A percentile compares a stretch with the other conserved stretches of the same genome.
Conservation (phyloP, 2,329 filamentous ascomycete species). For the Balansia obtecta region DNA sequence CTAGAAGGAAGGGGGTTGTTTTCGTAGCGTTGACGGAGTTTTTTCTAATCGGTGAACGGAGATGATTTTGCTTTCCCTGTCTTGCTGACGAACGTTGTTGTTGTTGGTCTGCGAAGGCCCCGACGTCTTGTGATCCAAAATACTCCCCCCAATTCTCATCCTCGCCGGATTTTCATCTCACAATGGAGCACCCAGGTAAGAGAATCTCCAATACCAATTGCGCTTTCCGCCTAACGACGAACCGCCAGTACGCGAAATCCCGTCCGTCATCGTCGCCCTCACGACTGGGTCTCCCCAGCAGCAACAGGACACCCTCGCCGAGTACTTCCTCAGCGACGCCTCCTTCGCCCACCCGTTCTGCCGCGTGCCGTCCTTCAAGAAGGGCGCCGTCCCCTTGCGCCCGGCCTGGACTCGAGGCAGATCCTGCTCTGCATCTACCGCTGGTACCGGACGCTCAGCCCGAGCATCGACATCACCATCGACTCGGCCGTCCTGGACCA, state of each 20-base stretch:
- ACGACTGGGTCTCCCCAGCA: constrained; percentile 53
- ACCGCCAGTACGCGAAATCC: constrained; percentile 43
- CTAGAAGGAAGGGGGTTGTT: too few relatives aligned
- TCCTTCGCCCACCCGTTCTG: constrained; percentile 72
- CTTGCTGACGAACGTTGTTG: neutral
- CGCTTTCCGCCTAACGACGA: neutral
- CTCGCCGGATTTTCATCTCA: neutral
- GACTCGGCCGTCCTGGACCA: constrained; percentile 57
- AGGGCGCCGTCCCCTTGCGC: constrained; percentile 28
- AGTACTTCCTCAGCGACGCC: constrained; percentile 62
- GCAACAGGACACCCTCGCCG: constrained; percentile 52
- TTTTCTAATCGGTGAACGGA: too few relatives aligned
- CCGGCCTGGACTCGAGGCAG: constrained; percentile 47
- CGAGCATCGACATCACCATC: constrained; percentile 55
- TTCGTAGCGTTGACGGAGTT: too few relatives aligned
- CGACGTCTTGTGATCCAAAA: too few relatives aligned
- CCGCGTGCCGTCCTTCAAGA: constrained; percentile 45
- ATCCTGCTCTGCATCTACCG: constrained; percentile 59
- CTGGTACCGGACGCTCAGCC: constrained; percentile 77
- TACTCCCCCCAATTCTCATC: too few relatives aligned
- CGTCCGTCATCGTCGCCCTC: constrained; percentile 52
- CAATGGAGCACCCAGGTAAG: neutral
- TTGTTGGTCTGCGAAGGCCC: neutral
- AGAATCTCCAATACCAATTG: neutral
- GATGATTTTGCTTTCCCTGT: neutral